phyloP scores from a whole-genome alignment of 768 basidiomycete genomes.

The Russula griseocarnosa region DNA sequence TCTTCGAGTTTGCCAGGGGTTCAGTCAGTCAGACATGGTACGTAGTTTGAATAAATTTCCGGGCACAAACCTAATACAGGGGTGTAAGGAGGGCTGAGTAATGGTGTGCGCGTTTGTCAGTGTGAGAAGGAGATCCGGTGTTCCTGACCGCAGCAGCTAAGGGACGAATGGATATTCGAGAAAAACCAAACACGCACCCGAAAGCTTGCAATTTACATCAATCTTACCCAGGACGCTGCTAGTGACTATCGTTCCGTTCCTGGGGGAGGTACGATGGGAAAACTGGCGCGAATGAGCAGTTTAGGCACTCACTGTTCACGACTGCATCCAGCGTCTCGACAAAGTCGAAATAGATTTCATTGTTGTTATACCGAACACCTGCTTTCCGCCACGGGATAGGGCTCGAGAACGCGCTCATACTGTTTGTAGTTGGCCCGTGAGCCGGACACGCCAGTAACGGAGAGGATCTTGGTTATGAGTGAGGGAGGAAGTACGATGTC shows the following conservation, averaged over 20 bases:
- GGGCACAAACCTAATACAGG: slow-evolving; percentile 74
- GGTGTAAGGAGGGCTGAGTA: slow-evolving; percentile 79
- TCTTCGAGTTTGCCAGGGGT: slow-evolving; percentile 38
- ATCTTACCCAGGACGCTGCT: slow-evolving; percentile 73
- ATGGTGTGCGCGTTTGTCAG: slow-evolving; percentile 42
- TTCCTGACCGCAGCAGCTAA: slow-evolving; percentile 47
- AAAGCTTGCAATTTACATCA: slow-evolving; percentile 71
- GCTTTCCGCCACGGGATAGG: slow-evolving; percentile 93
- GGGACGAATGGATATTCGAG: neutral
- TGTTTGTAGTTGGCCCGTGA: slow-evolving; percentile 31
- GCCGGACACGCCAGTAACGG: slow-evolving; percentile 47
- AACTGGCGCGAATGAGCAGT: neutral
- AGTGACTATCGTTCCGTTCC: slow-evolving; percentile 62
- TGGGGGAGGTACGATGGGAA: slow-evolving; percentile 32
- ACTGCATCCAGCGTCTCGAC: slow-evolving; percentile 76
- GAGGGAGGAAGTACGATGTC: slow-evolving; percentile 94
- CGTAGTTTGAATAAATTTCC: neutral
- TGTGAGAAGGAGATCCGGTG: slow-evolving; percentile 83
- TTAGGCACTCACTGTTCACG: slow-evolving; percentile 59
- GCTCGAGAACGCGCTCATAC: slow-evolving; percentile 62
- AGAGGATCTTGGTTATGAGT: slow-evolving; percentile 52
- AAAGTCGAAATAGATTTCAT: slow-evolving; percentile 93
- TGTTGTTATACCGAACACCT: slow-evolving; percentile 75
- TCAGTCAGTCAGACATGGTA: neutral
- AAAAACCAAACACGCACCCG: slow-evolving; percentile 46